Percentiles rank a stretch among this genome's conserved stretches.
Evolutionary conservation across 805 yeast genomes (phyloP).

Genomic region (Hanseniaspora nectarophila): DNA sequence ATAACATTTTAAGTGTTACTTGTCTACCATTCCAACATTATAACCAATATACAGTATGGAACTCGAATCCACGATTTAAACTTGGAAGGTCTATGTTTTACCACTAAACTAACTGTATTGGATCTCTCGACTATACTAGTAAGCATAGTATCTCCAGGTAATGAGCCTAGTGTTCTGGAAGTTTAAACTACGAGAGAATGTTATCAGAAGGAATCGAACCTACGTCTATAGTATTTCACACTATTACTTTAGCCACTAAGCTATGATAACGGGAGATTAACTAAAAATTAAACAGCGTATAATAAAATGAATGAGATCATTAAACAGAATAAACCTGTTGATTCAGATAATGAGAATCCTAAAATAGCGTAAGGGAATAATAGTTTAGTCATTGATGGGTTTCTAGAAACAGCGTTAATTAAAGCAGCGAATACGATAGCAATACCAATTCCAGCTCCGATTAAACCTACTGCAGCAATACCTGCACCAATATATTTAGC

Average conservation of each 20-base stretch:
- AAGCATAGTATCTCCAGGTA: neutral
- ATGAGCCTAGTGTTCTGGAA: neutral
- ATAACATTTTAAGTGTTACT: conserved; percentile 5
- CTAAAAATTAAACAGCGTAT: conserved; percentile 13
- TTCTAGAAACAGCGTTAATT: conserved; percentile 15
- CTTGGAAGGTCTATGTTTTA: neutral
- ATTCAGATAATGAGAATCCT: conserved; percentile 15
- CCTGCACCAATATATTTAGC: conserved; percentile 16
- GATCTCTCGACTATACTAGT: neutral
- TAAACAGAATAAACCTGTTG: conserved; percentile 15
- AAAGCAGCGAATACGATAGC: conserved; percentile 16
- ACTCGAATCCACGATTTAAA: neutral
- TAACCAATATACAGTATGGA: neutral
- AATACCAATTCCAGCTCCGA: conserved; percentile 15
- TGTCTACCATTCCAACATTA: conserved; percentile 7
- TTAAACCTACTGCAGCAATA: conserved; percentile 14
- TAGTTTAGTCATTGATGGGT: conserved; percentile 13
- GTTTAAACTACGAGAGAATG: neutral
- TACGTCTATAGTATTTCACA: neutral
- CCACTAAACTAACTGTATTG: neutral
- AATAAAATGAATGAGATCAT: conserved; percentile 16
- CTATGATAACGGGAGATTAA: conserved; percentile 6
- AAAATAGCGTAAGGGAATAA: conserved; percentile 15
- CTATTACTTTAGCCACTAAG: conserved; percentile 14
- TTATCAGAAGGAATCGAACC: conserved; percentile 9